These are phyloP conservation scores for Rubroboletus pulcherrimus DNA, from an alignment of 768 basidiomycete genomes.

Conservation along the genomic window DNA sequence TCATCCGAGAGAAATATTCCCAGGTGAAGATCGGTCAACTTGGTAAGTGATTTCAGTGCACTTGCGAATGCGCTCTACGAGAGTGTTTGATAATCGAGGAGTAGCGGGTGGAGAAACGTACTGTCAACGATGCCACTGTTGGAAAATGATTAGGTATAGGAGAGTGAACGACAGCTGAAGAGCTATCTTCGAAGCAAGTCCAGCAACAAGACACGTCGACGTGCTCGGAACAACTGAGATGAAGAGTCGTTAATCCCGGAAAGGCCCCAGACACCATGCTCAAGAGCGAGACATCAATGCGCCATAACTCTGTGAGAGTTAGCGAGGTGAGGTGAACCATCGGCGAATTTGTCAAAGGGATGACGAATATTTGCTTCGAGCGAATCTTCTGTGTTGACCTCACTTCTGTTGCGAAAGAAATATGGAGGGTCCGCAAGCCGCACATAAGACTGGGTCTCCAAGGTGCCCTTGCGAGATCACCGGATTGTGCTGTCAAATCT, in stretches of 20 bases:
- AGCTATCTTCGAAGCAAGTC: conserved; percentile 60
- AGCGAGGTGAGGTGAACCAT: conserved; percentile 43
- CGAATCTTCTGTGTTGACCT: conserved; percentile 42
- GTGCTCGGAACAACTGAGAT: conserved; percentile 58
- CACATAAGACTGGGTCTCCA: conserved; percentile 31
- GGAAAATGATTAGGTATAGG: conserved; percentile 53
- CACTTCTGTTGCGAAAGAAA: conserved; percentile 43
- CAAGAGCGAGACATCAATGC: conserved; percentile 51
- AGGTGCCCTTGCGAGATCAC: conserved; percentile 17
- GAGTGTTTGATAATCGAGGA: conserved; percentile 3
- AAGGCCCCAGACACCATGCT: conserved; percentile 43
- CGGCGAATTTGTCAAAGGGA: conserved; percentile 23
- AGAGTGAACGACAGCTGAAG: conserved; percentile 53
- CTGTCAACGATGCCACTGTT: conserved; percentile 45
- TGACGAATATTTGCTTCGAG: conserved; percentile 32
- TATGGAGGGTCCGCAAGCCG: conserved; percentile 36
- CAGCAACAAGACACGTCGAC: conserved; percentile 59
- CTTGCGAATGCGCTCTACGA: conserved; percentile 41
- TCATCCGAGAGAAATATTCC: conserved; percentile 63
- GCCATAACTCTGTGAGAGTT: conserved; percentile 51
- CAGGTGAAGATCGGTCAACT: conserved; percentile 49
- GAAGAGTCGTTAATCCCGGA: conserved; percentile 43
- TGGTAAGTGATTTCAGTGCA: conserved; percentile 43
- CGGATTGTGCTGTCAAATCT: conserved; percentile 17
- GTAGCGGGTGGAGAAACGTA: conserved; percentile 33